Evolutionary conservation across 257 asterid species (phyloP).

Genomic region (Ajuga chamaepitys): DNA sequence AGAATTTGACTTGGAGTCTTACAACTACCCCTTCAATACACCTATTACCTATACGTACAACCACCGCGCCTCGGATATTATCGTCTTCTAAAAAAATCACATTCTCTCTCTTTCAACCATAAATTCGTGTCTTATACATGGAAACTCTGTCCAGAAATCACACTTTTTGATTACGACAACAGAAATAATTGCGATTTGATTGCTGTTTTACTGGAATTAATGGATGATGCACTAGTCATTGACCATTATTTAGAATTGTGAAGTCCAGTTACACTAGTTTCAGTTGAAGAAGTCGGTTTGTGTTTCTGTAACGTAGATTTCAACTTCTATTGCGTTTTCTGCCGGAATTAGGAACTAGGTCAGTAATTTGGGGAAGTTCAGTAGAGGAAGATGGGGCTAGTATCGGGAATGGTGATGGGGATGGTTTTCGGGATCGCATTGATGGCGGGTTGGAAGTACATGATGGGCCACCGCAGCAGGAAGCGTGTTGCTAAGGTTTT

Average conservation of each 20-base stretch:
- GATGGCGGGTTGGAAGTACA: conserved; percentile 83
- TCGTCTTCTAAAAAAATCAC: neutral
- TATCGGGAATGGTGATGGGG: conserved; percentile 84
- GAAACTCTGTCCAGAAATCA: conserved; percentile 6
- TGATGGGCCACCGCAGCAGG: conserved; percentile 73
- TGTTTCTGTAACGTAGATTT: conserved; percentile 14
- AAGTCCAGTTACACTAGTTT: conserved; percentile 1
- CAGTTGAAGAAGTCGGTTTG: conserved; percentile 8
- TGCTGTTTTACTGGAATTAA: conserved; percentile 8
- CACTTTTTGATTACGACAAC: conserved; percentile 6
- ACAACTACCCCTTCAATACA: conserved; percentile 11
- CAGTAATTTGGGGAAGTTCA: neutral
- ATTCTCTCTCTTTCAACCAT: neutral
- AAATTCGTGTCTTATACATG: conserved; percentile 6
- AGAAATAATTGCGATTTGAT: conserved; percentile 3
- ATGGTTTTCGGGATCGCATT: conserved; percentile 72
- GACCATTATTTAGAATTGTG: neutral
- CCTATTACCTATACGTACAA: conserved; percentile 6
- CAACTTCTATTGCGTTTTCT: neutral
- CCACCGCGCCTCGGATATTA: conserved; percentile 17
- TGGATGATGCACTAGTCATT: neutral
- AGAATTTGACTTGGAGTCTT: conserved; percentile 6
- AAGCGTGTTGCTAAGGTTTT: conserved; percentile 80
- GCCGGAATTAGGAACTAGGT: neutral
- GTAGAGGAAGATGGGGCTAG: conserved; percentile 60